Conservation (phyloP, 352 stramenopile genomes). For the Pythium rishiriense region DNA sequence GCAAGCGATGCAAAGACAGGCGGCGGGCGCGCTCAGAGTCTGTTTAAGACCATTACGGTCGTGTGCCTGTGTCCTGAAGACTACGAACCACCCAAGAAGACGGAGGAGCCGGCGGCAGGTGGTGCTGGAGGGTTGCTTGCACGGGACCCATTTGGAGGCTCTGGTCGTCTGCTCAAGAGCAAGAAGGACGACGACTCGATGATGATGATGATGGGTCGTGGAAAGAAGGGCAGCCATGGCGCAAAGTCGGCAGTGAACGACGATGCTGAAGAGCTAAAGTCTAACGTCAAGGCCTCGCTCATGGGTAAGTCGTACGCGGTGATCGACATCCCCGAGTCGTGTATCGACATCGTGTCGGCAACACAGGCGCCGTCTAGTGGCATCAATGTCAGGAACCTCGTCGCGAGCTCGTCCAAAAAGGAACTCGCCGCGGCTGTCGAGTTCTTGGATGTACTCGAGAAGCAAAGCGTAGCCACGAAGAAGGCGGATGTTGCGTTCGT, state of each 20-base stretch:
- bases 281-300: conserved; percentile 54
- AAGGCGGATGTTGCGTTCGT: conserved; percentile 53
- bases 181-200: conserved; percentile 56
- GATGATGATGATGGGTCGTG: conserved; percentile 43
- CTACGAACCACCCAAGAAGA: conserved; percentile 52
- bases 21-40: conserved; percentile 19
- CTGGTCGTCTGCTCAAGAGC: conserved; percentile 43
- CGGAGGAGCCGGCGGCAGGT: conserved; percentile 3
- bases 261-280: conserved; percentile 48
- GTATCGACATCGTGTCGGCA: conserved; percentile 65
- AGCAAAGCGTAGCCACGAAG: conserved; percentile 47
- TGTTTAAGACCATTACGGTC: conserved; percentile 81
- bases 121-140: not conserved
- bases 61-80: conserved; percentile 66
- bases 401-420: conserved; percentile 64
- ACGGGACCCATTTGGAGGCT: conserved; percentile 29
- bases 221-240: conserved; percentile 13
- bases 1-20: not conserved
- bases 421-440: conserved; percentile 71
- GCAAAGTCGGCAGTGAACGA: not conserved
- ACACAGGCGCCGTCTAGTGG: conserved; percentile 27
- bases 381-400: conserved; percentile 68
- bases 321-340: conserved; percentile 77
- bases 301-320: conserved; percentile 71
- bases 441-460: conserved; percentile 78